Base-by-base conservation (phyloP, 2,329 filamentous ascomycete species). In the Nemania bipapillata region DNA sequence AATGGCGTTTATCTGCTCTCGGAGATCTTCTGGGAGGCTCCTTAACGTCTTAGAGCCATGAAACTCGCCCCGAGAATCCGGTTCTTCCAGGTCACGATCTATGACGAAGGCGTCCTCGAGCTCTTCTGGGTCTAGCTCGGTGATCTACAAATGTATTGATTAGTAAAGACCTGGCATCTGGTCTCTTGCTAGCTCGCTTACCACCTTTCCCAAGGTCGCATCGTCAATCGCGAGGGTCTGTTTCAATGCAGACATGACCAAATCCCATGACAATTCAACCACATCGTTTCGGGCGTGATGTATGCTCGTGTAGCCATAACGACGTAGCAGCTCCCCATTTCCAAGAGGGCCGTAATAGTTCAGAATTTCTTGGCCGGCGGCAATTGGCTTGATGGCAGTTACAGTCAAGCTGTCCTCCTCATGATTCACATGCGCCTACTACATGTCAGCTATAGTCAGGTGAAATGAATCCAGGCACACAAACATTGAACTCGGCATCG, bases 341-440 rank as follows among this genome's bases (percentile, higher is more conserved):
- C 93, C 91, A 2, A 96, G 87, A 5, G 93, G 90, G 0, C 94
- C 94, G 73, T 97, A 97, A 80, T 97, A 94, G 78, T 97, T 97
- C 77, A 94, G 88, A 20, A 97, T 88, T 79, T 97, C 92, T 64
- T 93, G 87, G 5, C 92, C 92, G 0, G 87, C 86, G 26, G 80
- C 81, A 74, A 97, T 93, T 0, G 86, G 81, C 50, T 89, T 87
- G 66, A 94, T 83, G 0, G 91, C 85, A 26, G 89, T 91, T 79
- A 96, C 95, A 2, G 90, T 89, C 8, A 97, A 83, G 11, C 80
- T 80, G 12, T 84, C 79, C 37, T 86, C 83, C 45, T 80, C 83
- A 63, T 88, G 86, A 72, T 86, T 86, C 54, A 87, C 84, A 65
- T 88, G 84, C 2, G 84, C 82, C 85, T 87, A 30, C 22, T 20